Evolutionary conservation across 2,329 filamentous ascomycete species (phyloP).

Genomic region (Fusarium continuum): DNA sequence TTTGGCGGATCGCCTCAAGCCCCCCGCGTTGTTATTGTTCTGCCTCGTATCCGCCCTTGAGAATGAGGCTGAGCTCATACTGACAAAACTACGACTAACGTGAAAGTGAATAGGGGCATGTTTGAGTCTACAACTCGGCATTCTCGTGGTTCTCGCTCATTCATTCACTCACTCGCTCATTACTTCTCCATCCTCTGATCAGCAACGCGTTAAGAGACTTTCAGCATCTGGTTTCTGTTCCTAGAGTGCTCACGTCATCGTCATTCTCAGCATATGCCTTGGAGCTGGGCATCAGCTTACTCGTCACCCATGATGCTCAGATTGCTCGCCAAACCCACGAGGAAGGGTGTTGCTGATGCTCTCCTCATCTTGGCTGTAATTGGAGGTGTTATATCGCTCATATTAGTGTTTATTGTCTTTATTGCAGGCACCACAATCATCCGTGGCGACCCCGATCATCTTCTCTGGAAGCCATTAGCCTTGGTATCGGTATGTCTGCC

Average conservation of each 20-base stretch:
- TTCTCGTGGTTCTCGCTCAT: background rate
- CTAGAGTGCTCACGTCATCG: conserved; percentile 17
- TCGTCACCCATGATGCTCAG: conserved; percentile 22
- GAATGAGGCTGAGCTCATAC: conserved; percentile 26
- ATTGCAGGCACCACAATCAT: conserved; percentile 38
- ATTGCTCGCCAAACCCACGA: conserved; percentile 23
- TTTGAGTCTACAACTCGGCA: conserved; percentile 5
- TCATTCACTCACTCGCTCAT: background rate
- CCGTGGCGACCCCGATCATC: conserved; percentile 17
- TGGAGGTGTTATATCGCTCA: conserved; percentile 34
- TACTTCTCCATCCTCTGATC: too few relatives aligned
- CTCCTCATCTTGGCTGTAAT: conserved; percentile 34
- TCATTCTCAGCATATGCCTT: conserved; percentile 3
- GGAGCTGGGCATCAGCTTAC: conserved; percentile 14
- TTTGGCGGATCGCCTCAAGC: conserved; percentile 17
- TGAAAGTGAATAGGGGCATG: conserved; percentile 27
- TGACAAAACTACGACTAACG: conserved; percentile 4
- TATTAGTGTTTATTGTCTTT: conserved; percentile 32
- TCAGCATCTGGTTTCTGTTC: background rate
- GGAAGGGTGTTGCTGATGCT: conserved; percentile 25
- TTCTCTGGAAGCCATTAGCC: conserved; percentile 38
- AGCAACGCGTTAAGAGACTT: background rate
- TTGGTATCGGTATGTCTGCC: conserved; percentile 39
- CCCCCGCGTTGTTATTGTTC: conserved; percentile 20
- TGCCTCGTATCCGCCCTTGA: conserved; percentile 26